These are phyloP conservation scores for Mucor sp. DNA, from an alignment of 371 early-diverging fungal species.

Conservation along the genomic window DNA sequence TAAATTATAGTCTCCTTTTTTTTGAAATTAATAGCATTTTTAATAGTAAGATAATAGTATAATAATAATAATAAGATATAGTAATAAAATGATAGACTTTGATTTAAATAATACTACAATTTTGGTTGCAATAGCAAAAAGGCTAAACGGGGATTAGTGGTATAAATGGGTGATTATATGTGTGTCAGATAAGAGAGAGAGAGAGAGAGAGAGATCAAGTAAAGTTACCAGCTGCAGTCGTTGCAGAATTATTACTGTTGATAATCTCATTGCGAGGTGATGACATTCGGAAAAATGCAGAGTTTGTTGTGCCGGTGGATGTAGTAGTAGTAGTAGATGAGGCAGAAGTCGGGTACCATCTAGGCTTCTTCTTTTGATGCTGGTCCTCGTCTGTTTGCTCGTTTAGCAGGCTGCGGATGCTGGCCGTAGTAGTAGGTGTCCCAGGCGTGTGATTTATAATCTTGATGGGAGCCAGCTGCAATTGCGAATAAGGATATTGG, in stretches of 20 bases:
- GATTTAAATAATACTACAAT: not conserved
- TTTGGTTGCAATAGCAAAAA: not conserved
- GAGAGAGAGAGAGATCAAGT: not conserved
- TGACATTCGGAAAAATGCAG: conserved; percentile 15
- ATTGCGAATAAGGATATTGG: not conserved
- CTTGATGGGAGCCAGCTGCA: conserved; percentile 17
- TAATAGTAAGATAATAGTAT: not conserved
- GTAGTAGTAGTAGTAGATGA: not conserved
- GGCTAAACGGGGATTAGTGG: not conserved
- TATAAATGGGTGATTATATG: not conserved
- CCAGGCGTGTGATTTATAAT: conserved; percentile 5
- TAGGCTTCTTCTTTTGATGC: not conserved
- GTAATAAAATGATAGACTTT: not conserved
- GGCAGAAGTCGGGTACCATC: not conserved
- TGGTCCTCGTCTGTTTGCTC: conserved; percentile 2
- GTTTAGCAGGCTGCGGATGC: conserved; percentile 16
- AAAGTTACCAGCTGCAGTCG: conserved; percentile 7
- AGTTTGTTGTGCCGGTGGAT: not conserved
- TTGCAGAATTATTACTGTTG: conserved; percentile 16
- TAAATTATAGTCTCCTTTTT: not conserved
- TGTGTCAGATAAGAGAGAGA: too few species aligned
- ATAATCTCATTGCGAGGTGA: conserved; percentile 1
- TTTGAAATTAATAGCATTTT: not conserved
- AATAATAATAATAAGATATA: not conserved
- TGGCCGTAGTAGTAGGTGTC: conserved; percentile 7